Percentiles rank a stretch among this genome's conserved stretches.
These are phyloP conservation scores for Phalaenopsis equestris DNA, from an alignment of 106 monocot genomes.

Conservation along the genomic window DNA sequence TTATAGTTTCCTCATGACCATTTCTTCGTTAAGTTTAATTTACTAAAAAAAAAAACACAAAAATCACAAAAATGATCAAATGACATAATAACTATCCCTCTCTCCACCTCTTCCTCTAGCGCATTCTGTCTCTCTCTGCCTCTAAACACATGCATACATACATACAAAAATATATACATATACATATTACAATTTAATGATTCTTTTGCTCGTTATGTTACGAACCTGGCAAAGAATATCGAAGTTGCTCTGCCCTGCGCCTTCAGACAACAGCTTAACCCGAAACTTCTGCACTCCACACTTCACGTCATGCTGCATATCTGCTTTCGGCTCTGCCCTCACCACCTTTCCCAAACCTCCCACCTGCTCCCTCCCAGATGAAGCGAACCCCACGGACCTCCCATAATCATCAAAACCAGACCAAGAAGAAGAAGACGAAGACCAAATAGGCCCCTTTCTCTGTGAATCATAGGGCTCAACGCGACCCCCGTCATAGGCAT, in stretches of 20 bases:
- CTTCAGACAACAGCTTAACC: conserved; percentile 64
- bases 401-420: conserved; percentile 29
- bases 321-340: conserved; percentile 50
- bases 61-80: not conserved
- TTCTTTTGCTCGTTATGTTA: not conserved
- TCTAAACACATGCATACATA: not conserved
- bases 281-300: conserved; percentile 56
- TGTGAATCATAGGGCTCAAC: conserved; percentile 52
- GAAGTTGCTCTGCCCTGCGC: conserved; percentile 38
- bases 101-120: not conserved
- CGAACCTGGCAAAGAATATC: conserved; percentile 90
- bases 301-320: conserved; percentile 43
- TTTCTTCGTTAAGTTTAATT: no score
- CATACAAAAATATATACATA: not conserved
- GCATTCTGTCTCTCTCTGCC: no score
- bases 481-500: conserved; percentile 66
- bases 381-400: conserved; percentile 11
- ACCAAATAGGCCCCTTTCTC: conserved; percentile 26
- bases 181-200: not conserved
- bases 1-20: no score
- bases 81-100: no score
- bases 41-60: no score
- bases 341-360: conserved; percentile 29
- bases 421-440: conserved; percentile 13
- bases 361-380: conserved; percentile 8